Evolutionary conservation across 2,329 filamentous ascomycete species (phyloP), one percentile per base, ranked within the genome.

Genomic region (Apiospora marii): DNA sequence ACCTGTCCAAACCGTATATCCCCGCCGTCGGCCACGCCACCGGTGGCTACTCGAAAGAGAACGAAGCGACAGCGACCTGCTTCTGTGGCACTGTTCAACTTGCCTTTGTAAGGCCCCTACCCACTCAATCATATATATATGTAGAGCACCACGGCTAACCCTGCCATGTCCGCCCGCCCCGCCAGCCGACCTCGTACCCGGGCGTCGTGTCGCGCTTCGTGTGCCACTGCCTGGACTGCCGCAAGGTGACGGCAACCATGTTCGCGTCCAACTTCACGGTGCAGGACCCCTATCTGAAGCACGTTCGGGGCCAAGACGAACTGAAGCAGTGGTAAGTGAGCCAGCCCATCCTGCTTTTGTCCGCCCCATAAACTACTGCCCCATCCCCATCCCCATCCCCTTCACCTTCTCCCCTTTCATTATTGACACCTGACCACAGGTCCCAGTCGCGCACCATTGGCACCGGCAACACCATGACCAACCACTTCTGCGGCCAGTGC

Each of bases 161-260:
- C 22, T 41, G 22, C 16, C 6, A 37, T 30, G 14, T 73, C 19
- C 37, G 5, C 0, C 53, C 27, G 73, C n/a, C 41, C 8, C 1
- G 3, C 41, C 67, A 88, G 85, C 86, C 87, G 1, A 85, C 81
- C 24, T 75, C 85, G 73, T 83, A 80, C 0, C 83, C 83, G 0
- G 86, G 83, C 13, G 78, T 91, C 0, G 74, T 87, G 24, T 80
- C 81, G 73, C 85, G 83, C 6, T 91, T 91, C 76, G 76, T 91
- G 75, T 92, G 89, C 81, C 84, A 92, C 82, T 92, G 90, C 79
- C 78, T 81, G 46, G 89, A 92, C 80, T 92, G 89, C 80, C 88
- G 83, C 76, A 92, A 92, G 76, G 83, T 92, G 73, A 91, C 88
- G 0, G 88, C 89, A 0, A 90, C 89, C 0, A 90, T 91, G 87